Evolutionary conservation across 805 yeast species (phyloP), one percentile per base, ranked within the genome.

Genomic region (Maudiozyma barnettii): DNA sequence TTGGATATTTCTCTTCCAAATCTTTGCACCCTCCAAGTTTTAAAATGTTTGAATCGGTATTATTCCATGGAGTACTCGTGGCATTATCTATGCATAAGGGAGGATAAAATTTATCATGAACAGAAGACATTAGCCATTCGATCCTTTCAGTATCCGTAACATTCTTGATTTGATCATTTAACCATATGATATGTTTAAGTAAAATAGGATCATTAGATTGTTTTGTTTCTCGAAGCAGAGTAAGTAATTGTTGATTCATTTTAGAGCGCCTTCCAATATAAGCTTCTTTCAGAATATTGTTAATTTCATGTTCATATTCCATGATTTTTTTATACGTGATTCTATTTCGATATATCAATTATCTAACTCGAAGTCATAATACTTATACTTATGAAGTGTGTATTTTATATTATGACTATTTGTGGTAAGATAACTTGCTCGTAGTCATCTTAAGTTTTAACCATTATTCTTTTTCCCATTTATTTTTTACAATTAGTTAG

Each of bases 51-150:
- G 23, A 3, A 8, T 22, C 29, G 22, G n/a, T 5, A 8, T 41
- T 41, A 30, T 54, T 52, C 65, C 64, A 57, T 4, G 51, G 47
- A 0, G 48, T 29, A 1, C 57, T 56, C 19, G 60, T 56, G 1
- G 60, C 61, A 14, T 43, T 43, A 10, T 48, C 46, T 5, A 56
- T 50, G 21, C 39, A 18, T 9, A 63, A 41, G 2, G 68, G 67
- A 4, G 65, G 65, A 46, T 57, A 63, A n/a, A 54, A 41, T 7
- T 45, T 46, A 13, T 45, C 45, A 12, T 45, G 39, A 3, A 58
- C 44, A 4, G 43, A 43, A 1, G 65, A 59, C 20, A 64, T 61
- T 7, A 53, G 37, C 68, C 67, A 63, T 5, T 51, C 37, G 5
- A 56, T 33, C 23, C 52, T 56, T 5, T 48, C 48, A 14, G 51